Conservation (phyloP, 2,329 filamentous ascomycete species). For the Xylariales sp. region DNA sequence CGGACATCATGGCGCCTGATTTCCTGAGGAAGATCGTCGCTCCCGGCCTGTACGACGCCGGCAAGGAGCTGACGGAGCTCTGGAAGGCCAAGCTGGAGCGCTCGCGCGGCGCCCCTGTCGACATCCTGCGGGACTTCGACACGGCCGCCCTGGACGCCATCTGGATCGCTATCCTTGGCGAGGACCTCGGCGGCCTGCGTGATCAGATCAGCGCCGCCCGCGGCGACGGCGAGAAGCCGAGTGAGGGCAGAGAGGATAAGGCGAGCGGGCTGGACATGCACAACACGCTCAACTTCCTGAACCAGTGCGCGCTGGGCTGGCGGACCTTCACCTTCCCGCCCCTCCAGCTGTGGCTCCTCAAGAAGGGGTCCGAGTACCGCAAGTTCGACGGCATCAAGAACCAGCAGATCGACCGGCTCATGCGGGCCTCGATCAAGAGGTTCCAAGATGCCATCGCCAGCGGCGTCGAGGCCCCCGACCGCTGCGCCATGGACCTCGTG, state of each 20-base stretch:
- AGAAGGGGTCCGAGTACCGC: constrained; percentile 10
- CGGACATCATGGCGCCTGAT: constrained; percentile 13
- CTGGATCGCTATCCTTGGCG: constrained; percentile 11
- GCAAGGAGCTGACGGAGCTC: constrained; percentile 8
- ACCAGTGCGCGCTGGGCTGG: constrained; percentile 7
- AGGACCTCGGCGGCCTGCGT: constrained; percentile 5
- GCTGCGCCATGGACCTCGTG: constrained; percentile 29
- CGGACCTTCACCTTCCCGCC: constrained; percentile 9
- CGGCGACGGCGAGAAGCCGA: not conserved
- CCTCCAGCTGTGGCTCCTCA: constrained; percentile 8
- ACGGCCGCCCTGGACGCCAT: constrained; percentile 14
- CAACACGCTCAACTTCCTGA: constrained; percentile 9
- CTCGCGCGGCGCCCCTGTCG: constrained; percentile 1
- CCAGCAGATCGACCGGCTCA: constrained; percentile 15
- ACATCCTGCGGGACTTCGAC: constrained; percentile 11
- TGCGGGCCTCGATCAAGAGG: constrained; percentile 14
- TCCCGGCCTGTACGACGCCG: constrained; percentile 9
- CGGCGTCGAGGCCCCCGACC: constrained; percentile 18
- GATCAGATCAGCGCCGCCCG: not conserved
- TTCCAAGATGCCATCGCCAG: constrained; percentile 15
- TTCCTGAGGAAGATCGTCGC: constrained; percentile 12
- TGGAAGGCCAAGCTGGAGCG: constrained; percentile 9
- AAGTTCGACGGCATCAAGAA: constrained; percentile 13
- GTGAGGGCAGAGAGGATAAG: not conserved
- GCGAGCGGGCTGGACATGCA: constrained; percentile 10